Conservation (phyloP, 1,139 yeast genomes). For the Hansenula lynferdii region DNA sequence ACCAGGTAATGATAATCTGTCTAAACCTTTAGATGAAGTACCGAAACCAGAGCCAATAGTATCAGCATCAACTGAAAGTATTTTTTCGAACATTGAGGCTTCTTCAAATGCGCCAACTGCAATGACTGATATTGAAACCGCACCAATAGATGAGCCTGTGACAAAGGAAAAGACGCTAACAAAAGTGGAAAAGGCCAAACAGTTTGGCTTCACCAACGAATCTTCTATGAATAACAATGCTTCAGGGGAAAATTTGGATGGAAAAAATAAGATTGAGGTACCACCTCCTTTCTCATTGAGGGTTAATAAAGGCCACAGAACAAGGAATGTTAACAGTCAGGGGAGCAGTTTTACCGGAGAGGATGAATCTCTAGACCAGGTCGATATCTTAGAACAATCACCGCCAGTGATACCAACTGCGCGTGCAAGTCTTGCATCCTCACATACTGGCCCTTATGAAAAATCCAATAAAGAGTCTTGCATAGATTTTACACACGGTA, state of each 20-base stretch:
- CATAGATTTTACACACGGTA: too few relatives aligned
- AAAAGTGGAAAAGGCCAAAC: background rate
- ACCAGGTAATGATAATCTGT: background rate
- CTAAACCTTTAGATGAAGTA: background rate
- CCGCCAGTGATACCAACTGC: too few relatives aligned
- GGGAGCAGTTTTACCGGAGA: too few relatives aligned
- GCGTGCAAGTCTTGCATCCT: too few relatives aligned
- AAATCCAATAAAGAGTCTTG: background rate
- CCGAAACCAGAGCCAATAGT: background rate
- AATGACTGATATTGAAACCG: background rate
- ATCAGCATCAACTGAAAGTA: background rate
- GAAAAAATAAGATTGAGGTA: too few relatives aligned
- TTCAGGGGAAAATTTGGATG: too few relatives aligned
- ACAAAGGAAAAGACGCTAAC: background rate
- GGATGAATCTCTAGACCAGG: slow-evolving; percentile 14
- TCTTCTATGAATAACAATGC: too few relatives aligned
- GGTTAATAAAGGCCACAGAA: background rate
- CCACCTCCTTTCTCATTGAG: background rate
- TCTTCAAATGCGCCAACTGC: background rate
- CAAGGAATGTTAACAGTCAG: background rate
- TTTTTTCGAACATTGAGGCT: background rate
- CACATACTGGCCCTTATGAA: too few relatives aligned
- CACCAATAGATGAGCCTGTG: background rate
- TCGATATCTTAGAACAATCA: slow-evolving; percentile 16
- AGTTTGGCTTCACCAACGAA: too few relatives aligned